Conservation (phyloP, 2,329 filamentous ascomycete genomes). For the Leptosphaerulina australis region DNA sequence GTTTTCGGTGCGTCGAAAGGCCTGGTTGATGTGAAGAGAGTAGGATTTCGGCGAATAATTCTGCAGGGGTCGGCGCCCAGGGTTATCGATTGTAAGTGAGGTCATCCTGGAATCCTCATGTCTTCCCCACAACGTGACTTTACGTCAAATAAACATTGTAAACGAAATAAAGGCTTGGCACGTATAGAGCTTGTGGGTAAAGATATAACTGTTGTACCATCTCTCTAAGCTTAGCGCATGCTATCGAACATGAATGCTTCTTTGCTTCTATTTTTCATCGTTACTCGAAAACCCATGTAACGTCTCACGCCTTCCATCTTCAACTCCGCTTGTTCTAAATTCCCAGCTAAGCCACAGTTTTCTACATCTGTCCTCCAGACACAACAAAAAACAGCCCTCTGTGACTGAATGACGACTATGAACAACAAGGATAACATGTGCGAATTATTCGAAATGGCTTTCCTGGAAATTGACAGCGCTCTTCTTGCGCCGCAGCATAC, state of each 20-base stretch:
- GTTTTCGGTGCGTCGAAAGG: slow-evolving; percentile 25
- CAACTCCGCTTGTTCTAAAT: background rate
- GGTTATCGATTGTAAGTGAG: slow-evolving; percentile 1
- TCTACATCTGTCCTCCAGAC: background rate
- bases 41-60: slow-evolving; percentile 24
- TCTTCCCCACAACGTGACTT: slow-evolving; percentile 9
- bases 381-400: background rate
- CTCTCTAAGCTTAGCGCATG: background rate
- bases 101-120: slow-evolving; percentile 13
- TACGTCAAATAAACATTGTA: slow-evolving; percentile 1
- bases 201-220: background rate
- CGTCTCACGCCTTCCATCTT: no score
- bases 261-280: background rate
- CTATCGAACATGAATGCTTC: background rate
- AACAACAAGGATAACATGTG: background rate
- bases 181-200: background rate
- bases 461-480: slow-evolving; percentile 11
- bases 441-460: slow-evolving; percentile 2
- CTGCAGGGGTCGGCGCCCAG: slow-evolving; percentile 12
- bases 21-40: slow-evolving; percentile 12
- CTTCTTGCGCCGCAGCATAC: slow-evolving; percentile 36
- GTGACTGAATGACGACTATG: background rate
- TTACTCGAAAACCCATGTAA: no score
- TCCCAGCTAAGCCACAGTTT: background rate
- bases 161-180: background rate